Evolutionary conservation across 1,284 basidiomycete genomes (phyloP).

Genomic region (Sanghuangporus sanghuang): DNA sequence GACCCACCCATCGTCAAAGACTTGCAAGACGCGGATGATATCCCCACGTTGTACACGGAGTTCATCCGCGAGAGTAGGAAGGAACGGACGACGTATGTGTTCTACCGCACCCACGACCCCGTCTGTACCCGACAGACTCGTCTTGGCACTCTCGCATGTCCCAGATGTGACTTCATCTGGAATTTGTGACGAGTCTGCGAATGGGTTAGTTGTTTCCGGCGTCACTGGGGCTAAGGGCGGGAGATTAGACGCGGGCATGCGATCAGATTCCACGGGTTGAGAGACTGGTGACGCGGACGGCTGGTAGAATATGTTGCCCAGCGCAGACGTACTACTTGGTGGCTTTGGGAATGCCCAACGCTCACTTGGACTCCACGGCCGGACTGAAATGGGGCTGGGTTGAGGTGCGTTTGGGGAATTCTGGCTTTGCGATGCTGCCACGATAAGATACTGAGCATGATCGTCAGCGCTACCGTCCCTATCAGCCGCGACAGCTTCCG

Average conservation of each 20-base stretch:
- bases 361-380: slow-evolving; percentile 16
- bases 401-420: not conserved
- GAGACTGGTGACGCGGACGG: not conserved
- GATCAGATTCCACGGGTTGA: not conserved
- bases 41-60: slow-evolving; percentile 48
- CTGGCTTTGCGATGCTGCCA: not conserved
- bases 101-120: not conserved
- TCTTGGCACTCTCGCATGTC: not conserved
- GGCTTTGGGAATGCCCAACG: slow-evolving; percentile 17
- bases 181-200: slow-evolving; percentile 5
- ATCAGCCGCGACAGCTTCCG: not conserved
- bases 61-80: slow-evolving; percentile 55
- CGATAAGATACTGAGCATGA: slow-evolving; percentile 11
- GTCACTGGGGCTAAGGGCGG: not conserved
- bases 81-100: slow-evolving; percentile 48
- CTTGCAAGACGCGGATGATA: slow-evolving; percentile 42
- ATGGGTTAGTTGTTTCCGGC: not conserved
- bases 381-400: slow-evolving; percentile 14
- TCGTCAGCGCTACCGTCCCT: not conserved
- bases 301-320: not conserved
- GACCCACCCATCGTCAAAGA: slow-evolving; percentile 68
- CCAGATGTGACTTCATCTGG: not conserved
- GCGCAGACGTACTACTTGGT: not conserved
- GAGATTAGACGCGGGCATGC: not conserved
- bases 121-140: not conserved